A percentile compares a stretch with the other conserved stretches of the same genome.
Evolutionary conservation across 495 filamentous ascomycete genomes (phyloP).

Genomic region (Astrocystis sublimbata): DNA sequence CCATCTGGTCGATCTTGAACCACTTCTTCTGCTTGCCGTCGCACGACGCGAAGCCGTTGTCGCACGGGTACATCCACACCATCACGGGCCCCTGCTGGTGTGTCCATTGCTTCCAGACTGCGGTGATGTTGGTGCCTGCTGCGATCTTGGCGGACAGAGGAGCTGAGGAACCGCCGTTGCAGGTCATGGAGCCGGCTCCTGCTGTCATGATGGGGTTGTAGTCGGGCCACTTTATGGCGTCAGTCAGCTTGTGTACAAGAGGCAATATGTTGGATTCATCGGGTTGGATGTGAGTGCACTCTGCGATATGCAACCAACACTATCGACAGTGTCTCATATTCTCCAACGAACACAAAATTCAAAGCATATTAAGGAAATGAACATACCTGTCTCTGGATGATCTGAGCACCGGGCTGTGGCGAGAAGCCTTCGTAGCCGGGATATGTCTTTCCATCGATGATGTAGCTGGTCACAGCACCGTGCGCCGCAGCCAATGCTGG

Average conservation of each 20-base stretch:
- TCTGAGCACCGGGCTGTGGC: constrained; percentile 43
- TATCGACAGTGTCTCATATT: no score
- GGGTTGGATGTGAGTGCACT: no score
- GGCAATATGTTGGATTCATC: no score
- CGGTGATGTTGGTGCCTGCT: constrained; percentile 51
- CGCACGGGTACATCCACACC: constrained; percentile 57
- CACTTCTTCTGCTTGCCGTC: constrained; percentile 49
- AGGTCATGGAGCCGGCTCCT: constrained; percentile 47
- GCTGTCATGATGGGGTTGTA: constrained; percentile 54
- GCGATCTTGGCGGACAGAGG: constrained; percentile 42
- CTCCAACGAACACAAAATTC: no score
- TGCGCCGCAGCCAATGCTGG: constrained; percentile 50
- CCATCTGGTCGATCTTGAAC: constrained; percentile 64
- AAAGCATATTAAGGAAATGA: no score
- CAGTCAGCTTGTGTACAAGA: neutral
- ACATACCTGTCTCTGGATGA: constrained; percentile 49
- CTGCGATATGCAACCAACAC: no score
- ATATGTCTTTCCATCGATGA: constrained; percentile 53
- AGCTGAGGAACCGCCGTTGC: constrained; percentile 57
- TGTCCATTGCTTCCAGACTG: constrained; percentile 58
- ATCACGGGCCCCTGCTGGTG: constrained; percentile 59
- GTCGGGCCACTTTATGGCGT: constrained; percentile 44
- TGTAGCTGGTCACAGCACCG: constrained; percentile 59
- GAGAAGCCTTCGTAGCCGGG: constrained; percentile 54
- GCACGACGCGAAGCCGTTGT: constrained; percentile 47